Conservation (phyloP, 768 basidiomycete species). For the Tulasnella calospora region DNA sequence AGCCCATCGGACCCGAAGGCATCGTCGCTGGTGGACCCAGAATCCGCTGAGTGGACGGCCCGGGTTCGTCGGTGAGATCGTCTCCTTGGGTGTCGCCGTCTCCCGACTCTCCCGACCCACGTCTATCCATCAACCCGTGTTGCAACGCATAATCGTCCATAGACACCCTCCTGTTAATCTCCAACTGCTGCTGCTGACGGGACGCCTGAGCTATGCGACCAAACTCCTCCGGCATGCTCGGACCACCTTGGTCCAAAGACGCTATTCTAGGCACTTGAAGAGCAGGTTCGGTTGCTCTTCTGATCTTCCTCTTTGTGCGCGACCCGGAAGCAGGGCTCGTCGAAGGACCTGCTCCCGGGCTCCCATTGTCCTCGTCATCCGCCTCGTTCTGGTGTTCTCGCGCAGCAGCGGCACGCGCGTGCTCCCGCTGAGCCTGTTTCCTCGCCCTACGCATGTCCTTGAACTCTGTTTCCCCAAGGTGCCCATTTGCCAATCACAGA, state of each 20-base stretch:
- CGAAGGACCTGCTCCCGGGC: slow-evolving; percentile 17
- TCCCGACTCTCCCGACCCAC: slow-evolving; percentile 13
- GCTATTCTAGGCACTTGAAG: slow-evolving; percentile 9
- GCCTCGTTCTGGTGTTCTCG: not conserved
- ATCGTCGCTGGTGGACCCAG: not conserved
- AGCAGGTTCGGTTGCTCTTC: slow-evolving; percentile 14
- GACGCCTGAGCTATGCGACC: not conserved
- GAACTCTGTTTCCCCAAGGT: slow-evolving; percentile 65
- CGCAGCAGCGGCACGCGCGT: slow-evolving; percentile 6
- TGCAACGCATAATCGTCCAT: slow-evolving; percentile 22
- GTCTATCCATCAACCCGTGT: not conserved
- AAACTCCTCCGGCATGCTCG: slow-evolving; percentile 10
- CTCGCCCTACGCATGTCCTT: slow-evolving; percentile 92
- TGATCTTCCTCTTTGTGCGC: slow-evolving; percentile 6
- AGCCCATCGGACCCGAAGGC: not conserved
- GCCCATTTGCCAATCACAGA: not conserved
- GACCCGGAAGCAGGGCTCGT: not conserved
- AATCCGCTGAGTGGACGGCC: slow-evolving; percentile 4
- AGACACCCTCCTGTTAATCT: slow-evolving; percentile 14
- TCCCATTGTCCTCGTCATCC: slow-evolving; percentile 11
- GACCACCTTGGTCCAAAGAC: not conserved
- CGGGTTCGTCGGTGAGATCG: slow-evolving; percentile 9
- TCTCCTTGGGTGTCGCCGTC: slow-evolving; percentile 2
- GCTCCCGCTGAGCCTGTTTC: slow-evolving; percentile 60
- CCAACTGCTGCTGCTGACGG: not conserved